Base-by-base conservation (phyloP, 345 rosid species). In the Brassica rapa region DNA sequence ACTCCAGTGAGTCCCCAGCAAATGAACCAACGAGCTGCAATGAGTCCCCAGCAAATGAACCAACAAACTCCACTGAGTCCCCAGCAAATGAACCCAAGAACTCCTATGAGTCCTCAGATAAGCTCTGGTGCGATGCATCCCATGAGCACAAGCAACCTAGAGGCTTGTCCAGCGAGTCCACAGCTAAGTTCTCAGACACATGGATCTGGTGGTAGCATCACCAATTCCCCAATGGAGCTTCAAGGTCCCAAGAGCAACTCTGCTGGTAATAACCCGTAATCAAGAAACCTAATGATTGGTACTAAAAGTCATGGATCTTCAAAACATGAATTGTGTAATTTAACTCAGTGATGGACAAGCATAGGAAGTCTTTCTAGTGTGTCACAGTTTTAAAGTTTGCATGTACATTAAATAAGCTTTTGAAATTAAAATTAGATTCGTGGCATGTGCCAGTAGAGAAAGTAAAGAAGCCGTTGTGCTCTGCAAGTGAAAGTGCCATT, bases 111-210 rank as follows among this genome's bases (percentile, higher is more conserved):
- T 78, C 98, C 96, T 43, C 93, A 90, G 86, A 33, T 90, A 67
- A 89, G 96, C 83, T 88, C 97, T 0, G 94, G 98, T 70, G 88
- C 90, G 9, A 85, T 91, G 74, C 97, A 91, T 72, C 87, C 87
- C 59, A 69, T 88, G 83, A 89, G 90, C 82, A 86, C 91, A 21
- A 89, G 93, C 79, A 93, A 90, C 82, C 88, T 88, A 10, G 98
- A 91, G 68, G 86, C 83, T 27, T 86, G 96, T 82, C 98, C 99
- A 14, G 89, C 95, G 10, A 96, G 99, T 77, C 99, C 99, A 15
- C 98, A 95, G 82, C 80, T 90, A 79, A 95, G 98, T 78, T 91
- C 97, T 70, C 96, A 93, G 87, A 91, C 98, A 74, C 87, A 86
- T 68, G 93, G 96, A 72, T 93, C 97, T 0, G 98, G 87, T 72